Percentiles rank a stretch among this genome's conserved stretches.
phyloP scores from a whole-genome alignment of 805 yeast genomes.

The Tetrapisispora nanseiensis region DNA sequence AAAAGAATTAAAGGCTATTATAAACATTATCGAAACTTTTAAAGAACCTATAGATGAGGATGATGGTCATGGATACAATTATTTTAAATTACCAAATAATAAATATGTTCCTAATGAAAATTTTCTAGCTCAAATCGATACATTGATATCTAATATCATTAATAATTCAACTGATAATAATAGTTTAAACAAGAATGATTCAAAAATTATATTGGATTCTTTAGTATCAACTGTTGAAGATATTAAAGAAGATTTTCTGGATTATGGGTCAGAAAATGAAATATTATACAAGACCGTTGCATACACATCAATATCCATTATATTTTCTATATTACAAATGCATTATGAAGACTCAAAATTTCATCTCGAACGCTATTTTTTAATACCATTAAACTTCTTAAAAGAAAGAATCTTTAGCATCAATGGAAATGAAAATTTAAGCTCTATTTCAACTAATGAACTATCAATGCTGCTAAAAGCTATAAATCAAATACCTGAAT shows the following conservation, averaged over 20 bases:
- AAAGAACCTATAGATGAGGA: slow-evolving; percentile 4
- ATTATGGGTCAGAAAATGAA: neutral
- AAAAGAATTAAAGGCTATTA: slow-evolving; percentile 12
- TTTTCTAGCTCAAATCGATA: slow-evolving; percentile 10
- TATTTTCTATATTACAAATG: slow-evolving; percentile 35
- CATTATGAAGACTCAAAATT: slow-evolving; percentile 35
- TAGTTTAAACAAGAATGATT: slow-evolving; percentile 5
- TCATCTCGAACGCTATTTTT: slow-evolving; percentile 37
- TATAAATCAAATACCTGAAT: slow-evolving; percentile 14
- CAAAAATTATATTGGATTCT: slow-evolving; percentile 12
- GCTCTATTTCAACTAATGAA: slow-evolving; percentile 3
- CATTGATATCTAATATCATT: slow-evolving; percentile 13
- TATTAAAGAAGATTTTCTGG: slow-evolving; percentile 3
- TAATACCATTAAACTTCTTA: slow-evolving; percentile 34
- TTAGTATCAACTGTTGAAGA: slow-evolving; percentile 14
- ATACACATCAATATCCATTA: slow-evolving; percentile 29
- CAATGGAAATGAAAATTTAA: slow-evolving; percentile 19
- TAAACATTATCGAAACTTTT: slow-evolving; percentile 7
- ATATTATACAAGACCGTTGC: slow-evolving; percentile 18
- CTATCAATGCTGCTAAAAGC: slow-evolving; percentile 13
- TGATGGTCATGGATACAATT: slow-evolving; percentile 9
- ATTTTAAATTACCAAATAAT: slow-evolving; percentile 10
- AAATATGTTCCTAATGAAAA: slow-evolving; percentile 9
- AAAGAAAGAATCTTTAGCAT: slow-evolving; percentile 24
- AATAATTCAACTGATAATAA: slow-evolving; percentile 8